Evolutionary conservation across 2,329 filamentous ascomycete genomes (phyloP), one percentile per base, ranked within the genome.

Genomic region (Aspergillus unguis): DNA sequence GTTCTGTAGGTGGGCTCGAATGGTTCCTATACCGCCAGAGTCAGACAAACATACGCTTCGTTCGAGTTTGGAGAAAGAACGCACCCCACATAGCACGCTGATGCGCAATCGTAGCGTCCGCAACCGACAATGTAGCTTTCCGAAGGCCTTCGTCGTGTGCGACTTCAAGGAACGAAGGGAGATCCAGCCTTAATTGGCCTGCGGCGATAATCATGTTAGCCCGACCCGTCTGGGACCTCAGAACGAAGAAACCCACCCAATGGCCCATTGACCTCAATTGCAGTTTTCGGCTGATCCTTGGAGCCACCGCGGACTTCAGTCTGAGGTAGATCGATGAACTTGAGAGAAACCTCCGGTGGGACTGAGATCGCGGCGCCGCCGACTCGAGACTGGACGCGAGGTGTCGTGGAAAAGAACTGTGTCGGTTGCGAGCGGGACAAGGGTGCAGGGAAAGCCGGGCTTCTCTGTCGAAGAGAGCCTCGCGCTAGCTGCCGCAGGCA

Each of bases 11-110:
- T 95, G 92, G 32, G 91, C 86, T 76, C 94, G 92, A 41, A 85
- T 88, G 5, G 92, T 97, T 58, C 92, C 92, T 96, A 53, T 6
- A 50, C 53, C 32, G 52, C 28, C 40, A 58, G 44, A 38, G 61
- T 69, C 56, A 66, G 57, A 54, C 43, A 32, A 43, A 52, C 25
- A 32, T 27, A 33, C 41, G 23, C 7, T 47, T 36, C 7, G 57
- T 29, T 35, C 27, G 23, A 2, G 7, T 31, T 7, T 32, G 36
- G 46, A 17, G 29, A 31, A 33, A 47, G 53, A 42, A 75, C 80
- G 53, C 71, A 96, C 92, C 94, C 94, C 94, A 97, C 92, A 97
- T 97, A 72, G 88, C 88, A 68, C 86, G 86, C 74, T 97, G 92
- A 58, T 88, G 79, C 75, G 85, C 86, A 48, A 84, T 72, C 17